Evolutionary conservation across 164 flowering plant species (phyloP).

Genomic region (Liriodendron chinense): DNA sequence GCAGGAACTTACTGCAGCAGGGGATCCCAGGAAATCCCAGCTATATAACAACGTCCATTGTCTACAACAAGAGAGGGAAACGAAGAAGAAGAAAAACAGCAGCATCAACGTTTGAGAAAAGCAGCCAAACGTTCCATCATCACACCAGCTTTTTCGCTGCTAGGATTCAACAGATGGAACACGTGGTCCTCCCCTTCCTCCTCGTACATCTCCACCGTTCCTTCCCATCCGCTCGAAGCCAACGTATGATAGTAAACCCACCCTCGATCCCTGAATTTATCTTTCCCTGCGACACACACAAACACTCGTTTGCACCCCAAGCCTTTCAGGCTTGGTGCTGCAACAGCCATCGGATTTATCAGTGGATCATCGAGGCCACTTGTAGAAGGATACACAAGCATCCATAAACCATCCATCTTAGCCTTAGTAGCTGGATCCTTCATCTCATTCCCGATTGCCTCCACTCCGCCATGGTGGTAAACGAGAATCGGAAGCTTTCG

Average conservation of each 20-base stretch:
- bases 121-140: not conserved
- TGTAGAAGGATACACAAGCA: slow-evolving; percentile 1
- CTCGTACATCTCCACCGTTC: slow-evolving; percentile 7
- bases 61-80: not conserved
- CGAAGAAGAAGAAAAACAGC: not conserved
- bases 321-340: not conserved
- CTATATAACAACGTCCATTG: no score
- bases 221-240: slow-evolving; percentile 4
- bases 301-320: slow-evolving; percentile 5
- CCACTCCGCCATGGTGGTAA: slow-evolving; percentile 44
- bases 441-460: not conserved
- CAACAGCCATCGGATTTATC: not conserved
- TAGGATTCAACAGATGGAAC: slow-evolving; percentile 9
- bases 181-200: slow-evolving; percentile 14
- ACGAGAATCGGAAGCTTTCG: slow-evolving; percentile 39
- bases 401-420: not conserved
- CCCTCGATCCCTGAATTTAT: slow-evolving; percentile 2
- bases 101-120: slow-evolving; percentile 3
- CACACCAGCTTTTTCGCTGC: not conserved
- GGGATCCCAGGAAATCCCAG: no score
- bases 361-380: not conserved
- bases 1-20: no score
- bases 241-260: slow-evolving; percentile 7
- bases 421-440: not conserved
- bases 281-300: slow-evolving; percentile 12